A percentile compares a stretch with the other conserved stretches of the same genome.
Conservation (phyloP, 495 filamentous ascomycete species). For the Schizothecium vesticola region DNA sequence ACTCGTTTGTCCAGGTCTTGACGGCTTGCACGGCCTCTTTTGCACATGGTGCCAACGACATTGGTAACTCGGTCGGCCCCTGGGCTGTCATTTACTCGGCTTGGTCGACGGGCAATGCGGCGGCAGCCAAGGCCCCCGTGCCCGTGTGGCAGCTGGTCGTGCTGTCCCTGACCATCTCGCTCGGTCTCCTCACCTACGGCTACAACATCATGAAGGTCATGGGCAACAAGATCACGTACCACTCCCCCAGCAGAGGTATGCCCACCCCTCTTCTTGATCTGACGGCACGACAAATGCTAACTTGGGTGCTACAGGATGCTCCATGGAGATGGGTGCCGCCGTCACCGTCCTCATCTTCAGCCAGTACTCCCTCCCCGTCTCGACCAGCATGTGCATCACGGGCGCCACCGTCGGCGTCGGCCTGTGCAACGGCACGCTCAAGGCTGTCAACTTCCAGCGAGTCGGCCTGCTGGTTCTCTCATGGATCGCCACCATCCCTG, state of each 20-base stretch:
- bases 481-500: constrained; percentile 57
- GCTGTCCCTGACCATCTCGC: constrained; percentile 36
- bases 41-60: constrained; percentile 76
- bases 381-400: constrained; percentile 58
- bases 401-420: constrained; percentile 60
- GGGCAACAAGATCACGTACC: constrained; percentile 64
- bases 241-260: constrained; percentile 53
- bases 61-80: constrained; percentile 71
- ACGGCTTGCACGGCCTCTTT: constrained; percentile 73
- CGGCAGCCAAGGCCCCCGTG: constrained; percentile 50
- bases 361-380: constrained; percentile 46
- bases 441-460: constrained; percentile 57
- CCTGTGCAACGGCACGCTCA: constrained; percentile 54
- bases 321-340: constrained; percentile 64
- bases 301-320: constrained; percentile 41
- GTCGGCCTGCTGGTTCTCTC: constrained; percentile 50
- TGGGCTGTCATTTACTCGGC: constrained; percentile 65
- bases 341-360: constrained; percentile 53
- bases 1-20: constrained; percentile 68
- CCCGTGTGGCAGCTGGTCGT: constrained; percentile 58
- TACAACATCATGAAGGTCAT: constrained; percentile 62
- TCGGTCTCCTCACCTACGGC: constrained; percentile 63
- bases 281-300: background rate
- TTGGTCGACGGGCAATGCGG: constrained; percentile 49
- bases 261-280: too few relatives aligned